Base-by-base conservation (phyloP, 2,329 filamentous ascomycete genomes). In the Botrytis hyacinthi region DNA sequence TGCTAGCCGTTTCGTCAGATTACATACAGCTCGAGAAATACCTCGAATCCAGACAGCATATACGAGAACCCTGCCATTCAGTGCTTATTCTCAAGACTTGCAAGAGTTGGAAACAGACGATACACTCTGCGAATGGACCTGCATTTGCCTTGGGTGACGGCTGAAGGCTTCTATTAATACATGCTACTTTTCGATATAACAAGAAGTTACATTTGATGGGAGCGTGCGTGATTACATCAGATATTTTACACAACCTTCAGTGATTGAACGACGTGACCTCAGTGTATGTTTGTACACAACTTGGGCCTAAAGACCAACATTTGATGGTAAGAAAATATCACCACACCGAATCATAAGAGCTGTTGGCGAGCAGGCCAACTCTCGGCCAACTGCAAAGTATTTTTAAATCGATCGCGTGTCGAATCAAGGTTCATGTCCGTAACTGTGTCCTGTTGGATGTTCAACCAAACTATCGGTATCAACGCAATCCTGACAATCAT, bases 401-500 rank as follows among this genome's bases (percentile, higher is more conserved):
- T 44, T 26, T 54, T 29, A 54, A 2, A 54, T 22, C 26, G 14
- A 12, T 26, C 9, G 14, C 46, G 1, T 54, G 32, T 54, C 35
- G 51, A 35, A 20, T 54, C 44, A 54, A 54, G 16, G 35, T 29
- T 29, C 9, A 66, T 35, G 5, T n/a, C 62, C 20, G 7, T 35
- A 29, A 3, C n/a, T 35, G 46, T 29, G 26, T 54, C 20, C 16
- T 67, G 18, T 26, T 29, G 32, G 9, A 22, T 40, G 22, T 22
- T 40, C 14, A 67, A 67, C 65, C 26, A 54, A 54, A 67, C 65
- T 67, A 35, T 37, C 22, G 65, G 65, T 67, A 67, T 67, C 46
- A 67, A 20, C 46, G 14, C 16, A n/a, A 40, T n/a, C 26, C 22
- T n/a, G 22, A 16, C 20, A 66, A 48, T 35, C 22, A n/a, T 35